phyloP scores from a whole-genome alignment of 805 yeast genomes.

The Ogataea ganodermae region DNA sequence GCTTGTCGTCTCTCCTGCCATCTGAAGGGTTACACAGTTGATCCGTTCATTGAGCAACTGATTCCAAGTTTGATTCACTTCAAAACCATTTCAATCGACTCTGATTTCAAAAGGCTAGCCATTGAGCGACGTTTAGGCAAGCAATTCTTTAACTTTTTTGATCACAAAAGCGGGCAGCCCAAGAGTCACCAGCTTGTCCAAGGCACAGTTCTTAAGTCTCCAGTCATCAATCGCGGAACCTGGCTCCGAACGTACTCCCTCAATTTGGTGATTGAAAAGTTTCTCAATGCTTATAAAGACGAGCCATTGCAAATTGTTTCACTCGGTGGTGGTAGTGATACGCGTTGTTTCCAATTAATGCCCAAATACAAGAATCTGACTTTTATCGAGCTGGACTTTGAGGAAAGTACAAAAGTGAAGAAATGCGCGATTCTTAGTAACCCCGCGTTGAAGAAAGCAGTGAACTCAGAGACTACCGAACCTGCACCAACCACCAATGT shows the following conservation, averaged over 20 bases:
- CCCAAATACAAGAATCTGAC: conserved; percentile 34
- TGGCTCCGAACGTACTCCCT: conserved; percentile 59
- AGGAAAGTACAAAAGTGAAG: conserved; percentile 53
- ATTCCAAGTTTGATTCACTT: conserved; percentile 39
- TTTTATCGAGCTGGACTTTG: conserved; percentile 68
- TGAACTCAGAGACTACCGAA: conserved; percentile 21
- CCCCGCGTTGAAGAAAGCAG: conserved; percentile 30
- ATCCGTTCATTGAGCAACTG: conserved; percentile 36
- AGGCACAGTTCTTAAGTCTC: conserved; percentile 42
- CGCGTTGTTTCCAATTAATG: conserved; percentile 58
- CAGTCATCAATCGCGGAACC: conserved; percentile 72
- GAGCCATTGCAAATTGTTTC: conserved; percentile 56
- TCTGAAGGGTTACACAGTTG: conserved; percentile 48
- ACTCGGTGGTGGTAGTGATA: conserved; percentile 82
- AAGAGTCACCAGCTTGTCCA: neutral
- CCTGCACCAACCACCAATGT: conserved; percentile 14
- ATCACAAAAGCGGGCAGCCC: conserved; percentile 2
- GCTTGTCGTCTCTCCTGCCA: conserved; percentile 62
- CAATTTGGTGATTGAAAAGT: conserved; percentile 46
- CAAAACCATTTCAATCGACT: conserved; percentile 41
- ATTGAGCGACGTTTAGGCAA: conserved; percentile 40
- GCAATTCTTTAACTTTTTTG: conserved; percentile 38
- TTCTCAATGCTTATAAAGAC: conserved; percentile 34
- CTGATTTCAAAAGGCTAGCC: conserved; percentile 36
- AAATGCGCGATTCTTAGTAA: conserved; percentile 45